Evolutionary conservation across 2,329 filamentous ascomycete species (phyloP).

Genomic region (Cryoendolithus antarcticus): DNA sequence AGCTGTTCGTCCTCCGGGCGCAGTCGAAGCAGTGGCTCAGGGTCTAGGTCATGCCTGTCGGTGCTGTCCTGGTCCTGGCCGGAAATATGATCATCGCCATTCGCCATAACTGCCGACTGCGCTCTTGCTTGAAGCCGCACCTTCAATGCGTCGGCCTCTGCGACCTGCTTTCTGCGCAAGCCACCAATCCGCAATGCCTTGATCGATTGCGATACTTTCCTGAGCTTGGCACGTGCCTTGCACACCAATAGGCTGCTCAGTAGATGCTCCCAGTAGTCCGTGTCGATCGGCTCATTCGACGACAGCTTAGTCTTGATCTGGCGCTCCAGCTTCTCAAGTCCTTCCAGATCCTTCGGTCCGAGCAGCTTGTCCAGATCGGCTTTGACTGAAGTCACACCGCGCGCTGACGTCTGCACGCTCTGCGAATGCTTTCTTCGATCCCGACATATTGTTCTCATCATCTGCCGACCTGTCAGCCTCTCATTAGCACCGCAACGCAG

Average conservation of each 20-base stretch:
- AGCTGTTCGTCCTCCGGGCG: conserved; percentile 50
- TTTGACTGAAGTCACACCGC: conserved; percentile 69
- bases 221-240: conserved; percentile 81
- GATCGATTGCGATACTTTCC: conserved; percentile 64
- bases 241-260: conserved; percentile 73
- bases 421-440: conserved; percentile 57
- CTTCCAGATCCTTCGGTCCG: conserved; percentile 69
- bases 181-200: conserved; percentile 55
- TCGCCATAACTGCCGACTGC: not conserved
- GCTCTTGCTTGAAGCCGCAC: conserved; percentile 34
- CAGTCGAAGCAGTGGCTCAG: conserved; percentile 54
- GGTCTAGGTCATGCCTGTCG: conserved; percentile 37
- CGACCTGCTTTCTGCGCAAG: conserved; percentile 54
- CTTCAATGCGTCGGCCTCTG: conserved; percentile 48
- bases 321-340: conserved; percentile 73
- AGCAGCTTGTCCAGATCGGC: conserved; percentile 82
- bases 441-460: conserved; percentile 70
- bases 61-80: too few species aligned
- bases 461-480: conserved; percentile 33
- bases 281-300: conserved; percentile 85
- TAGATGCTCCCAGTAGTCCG: conserved; percentile 94
- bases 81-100: too few species aligned
- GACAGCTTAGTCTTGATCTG: conserved; percentile 79
- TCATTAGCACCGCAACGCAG: conserved; percentile 3
- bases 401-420: conserved; percentile 47